Evolutionary conservation across 1,284 basidiomycete species (phyloP), one percentile per base, ranked within the genome.

Genomic region (Pseudozyma hubeiensis): DNA sequence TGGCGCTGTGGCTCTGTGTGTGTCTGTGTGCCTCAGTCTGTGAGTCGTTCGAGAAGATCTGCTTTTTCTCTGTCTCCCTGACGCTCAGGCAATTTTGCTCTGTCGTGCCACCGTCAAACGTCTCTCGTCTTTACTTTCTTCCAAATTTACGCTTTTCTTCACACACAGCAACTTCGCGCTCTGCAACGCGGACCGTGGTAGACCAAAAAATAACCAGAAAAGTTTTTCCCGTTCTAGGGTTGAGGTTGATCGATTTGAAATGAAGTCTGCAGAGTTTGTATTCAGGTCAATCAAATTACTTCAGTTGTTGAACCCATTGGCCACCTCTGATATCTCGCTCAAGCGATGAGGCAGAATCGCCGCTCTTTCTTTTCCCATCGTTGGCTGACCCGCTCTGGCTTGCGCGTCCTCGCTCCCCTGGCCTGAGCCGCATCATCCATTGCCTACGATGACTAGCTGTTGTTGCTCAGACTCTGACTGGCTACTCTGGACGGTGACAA

Each of bases 31-130:
- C 14, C 35, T 41, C 11, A 14, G 13, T 51, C 37, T 39, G 14
- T 46, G 34, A 31, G 61, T 56, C 48, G 37, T 55, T 63, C 47
- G 54, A 69, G 66, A 69, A 68, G 65, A 68, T 58, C 55, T 59
- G 55, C 59, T 67, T 24, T 44, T 14, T 34, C 49, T 19, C 14
- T 30, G 10, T 24, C 30, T 29, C 29, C 14, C 39, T 50, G 37
- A 7, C 24, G 35, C 35, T 14, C 8, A 37, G 14, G 35, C 35
- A 53, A 41, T 53, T 53, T 17, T 5, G 52, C 52, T 37, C 43
- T 41, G 39, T 41, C 16, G 39, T 41, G 39, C 24, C 46, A 49
- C 19, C 37, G 39, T 56, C 37, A 45, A 48, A 45, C 52, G 52
- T 45, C 41, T 29, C 16, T 30, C 37, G 14, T 31, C 50, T n/a